Evolutionary conservation across 2,329 filamentous ascomycete genomes (phyloP).

Genomic region (Talaromyces sp.): DNA sequence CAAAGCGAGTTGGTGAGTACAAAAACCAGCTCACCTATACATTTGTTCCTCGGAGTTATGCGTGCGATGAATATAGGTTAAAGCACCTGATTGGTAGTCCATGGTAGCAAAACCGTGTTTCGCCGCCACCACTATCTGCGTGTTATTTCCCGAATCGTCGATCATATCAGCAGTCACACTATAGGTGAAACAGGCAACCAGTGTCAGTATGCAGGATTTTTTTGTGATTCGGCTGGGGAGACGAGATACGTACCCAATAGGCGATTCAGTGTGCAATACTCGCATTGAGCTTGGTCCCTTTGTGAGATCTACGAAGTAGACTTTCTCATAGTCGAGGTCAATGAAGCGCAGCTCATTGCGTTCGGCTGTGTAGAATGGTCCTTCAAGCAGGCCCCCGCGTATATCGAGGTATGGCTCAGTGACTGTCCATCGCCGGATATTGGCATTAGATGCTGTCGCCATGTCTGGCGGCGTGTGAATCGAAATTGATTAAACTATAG

Average conservation of each 20-base stretch:
- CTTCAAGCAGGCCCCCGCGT: slow-evolving; percentile 40
- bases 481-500: too few relatives aligned
- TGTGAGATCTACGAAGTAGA: slow-evolving; percentile 68
- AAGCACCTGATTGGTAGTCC: slow-evolving; percentile 58
- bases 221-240: neutral
- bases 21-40: slow-evolving; percentile 38
- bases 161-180: slow-evolving; percentile 77
- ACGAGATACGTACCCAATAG: slow-evolving; percentile 47
- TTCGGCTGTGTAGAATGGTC: slow-evolving; percentile 38
- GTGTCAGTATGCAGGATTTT: neutral
- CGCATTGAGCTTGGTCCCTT: slow-evolving; percentile 59
- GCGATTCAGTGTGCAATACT: slow-evolving; percentile 56
- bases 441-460: neutral
- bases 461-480: too few relatives aligned
- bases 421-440: slow-evolving; percentile 46
- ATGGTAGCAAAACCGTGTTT: slow-evolving; percentile 80
- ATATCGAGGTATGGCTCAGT: slow-evolving; percentile 44
- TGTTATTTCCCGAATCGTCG: slow-evolving; percentile 46
- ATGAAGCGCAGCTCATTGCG: slow-evolving; percentile 44
- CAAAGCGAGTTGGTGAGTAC: neutral
- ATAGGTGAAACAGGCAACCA: neutral
- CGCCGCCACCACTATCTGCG: slow-evolving; percentile 69
- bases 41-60: slow-evolving; percentile 53
- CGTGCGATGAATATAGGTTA: slow-evolving; percentile 56
- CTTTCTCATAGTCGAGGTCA: slow-evolving; percentile 73